Percentiles rank a stretch among this genome's conserved stretches.
Conservation (phyloP, 441 rosid species). For the Lepidium campestre region DNA sequence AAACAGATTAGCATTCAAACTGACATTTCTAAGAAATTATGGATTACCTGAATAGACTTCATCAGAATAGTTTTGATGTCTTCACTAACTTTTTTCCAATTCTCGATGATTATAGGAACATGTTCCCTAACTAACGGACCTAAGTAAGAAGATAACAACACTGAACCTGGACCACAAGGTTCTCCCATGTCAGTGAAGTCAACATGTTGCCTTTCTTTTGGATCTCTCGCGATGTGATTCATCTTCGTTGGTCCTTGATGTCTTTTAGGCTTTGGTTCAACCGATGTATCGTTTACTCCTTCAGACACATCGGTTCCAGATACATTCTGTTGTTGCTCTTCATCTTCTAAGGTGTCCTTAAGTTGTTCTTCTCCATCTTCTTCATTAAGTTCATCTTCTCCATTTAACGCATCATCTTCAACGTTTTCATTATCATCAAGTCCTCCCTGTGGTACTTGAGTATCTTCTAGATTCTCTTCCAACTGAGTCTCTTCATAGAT, state of each 20-base stretch:
- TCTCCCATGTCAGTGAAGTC: background rate
- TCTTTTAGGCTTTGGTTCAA: background rate
- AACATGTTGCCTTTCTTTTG: background rate
- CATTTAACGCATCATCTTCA: no score
- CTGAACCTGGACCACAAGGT: background rate
- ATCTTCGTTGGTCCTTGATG: background rate
- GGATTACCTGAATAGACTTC: background rate
- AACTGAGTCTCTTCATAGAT: no score
- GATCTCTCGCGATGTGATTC: background rate
- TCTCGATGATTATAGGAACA: background rate
- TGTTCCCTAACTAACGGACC: background rate
- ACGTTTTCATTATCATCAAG: no score
- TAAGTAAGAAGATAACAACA: background rate
- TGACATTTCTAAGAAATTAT: background rate
- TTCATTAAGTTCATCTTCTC: no score
- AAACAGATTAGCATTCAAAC: no score
- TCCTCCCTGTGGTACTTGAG: no score
- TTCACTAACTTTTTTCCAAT: background rate
- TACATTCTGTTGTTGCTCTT: no score
- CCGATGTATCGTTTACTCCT: no score
- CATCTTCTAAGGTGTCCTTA: no score
- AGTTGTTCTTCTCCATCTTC: no score
- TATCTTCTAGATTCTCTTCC: no score
- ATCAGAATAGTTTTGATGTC: background rate
- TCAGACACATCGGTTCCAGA: no score